Percentiles rank a stretch among this genome's conserved stretches.
These are phyloP conservation scores for Miamiensis avidus DNA, from an alignment of 169 alveolate species.

Conservation along the genomic window DNA sequence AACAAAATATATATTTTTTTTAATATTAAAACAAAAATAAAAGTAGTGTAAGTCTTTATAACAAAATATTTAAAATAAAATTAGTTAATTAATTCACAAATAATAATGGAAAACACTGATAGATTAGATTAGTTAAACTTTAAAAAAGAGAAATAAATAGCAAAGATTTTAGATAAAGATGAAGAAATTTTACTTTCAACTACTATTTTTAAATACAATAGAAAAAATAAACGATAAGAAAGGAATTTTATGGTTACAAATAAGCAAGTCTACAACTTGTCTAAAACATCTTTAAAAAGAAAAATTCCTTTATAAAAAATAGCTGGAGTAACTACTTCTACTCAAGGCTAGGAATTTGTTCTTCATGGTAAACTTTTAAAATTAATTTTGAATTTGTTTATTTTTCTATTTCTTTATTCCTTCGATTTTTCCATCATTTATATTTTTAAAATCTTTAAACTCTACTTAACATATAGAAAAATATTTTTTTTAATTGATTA, in stretches of 20 bases:
- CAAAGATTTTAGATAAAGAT: constrained; percentile 25
- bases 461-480: neutral
- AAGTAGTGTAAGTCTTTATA: too few species aligned
- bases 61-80: too few species aligned
- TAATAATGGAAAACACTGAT: too few species aligned
- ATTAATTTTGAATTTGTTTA: too few species aligned
- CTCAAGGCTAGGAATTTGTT: constrained; percentile 35
- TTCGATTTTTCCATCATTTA: too few species aligned
- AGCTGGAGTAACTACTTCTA: constrained; percentile 31
- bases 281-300: constrained; percentile 38
- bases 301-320: constrained; percentile 31
- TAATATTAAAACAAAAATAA: too few species aligned
- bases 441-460: too few species aligned
- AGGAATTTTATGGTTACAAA: constrained; percentile 38
- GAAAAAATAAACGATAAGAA: constrained; percentile 39
- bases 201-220: constrained; percentile 33
- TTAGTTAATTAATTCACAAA: too few species aligned
- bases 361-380: constrained; percentile 8
- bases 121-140: constrained; percentile 39
- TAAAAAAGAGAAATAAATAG: constrained; percentile 27
- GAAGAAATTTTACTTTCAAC: constrained; percentile 33
- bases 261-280: constrained; percentile 19
- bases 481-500: neutral
- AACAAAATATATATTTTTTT: too few species aligned
- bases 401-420: too few species aligned